Conservation (phyloP, 345 rosid genomes). For the Gynandropsis gynandra region DNA sequence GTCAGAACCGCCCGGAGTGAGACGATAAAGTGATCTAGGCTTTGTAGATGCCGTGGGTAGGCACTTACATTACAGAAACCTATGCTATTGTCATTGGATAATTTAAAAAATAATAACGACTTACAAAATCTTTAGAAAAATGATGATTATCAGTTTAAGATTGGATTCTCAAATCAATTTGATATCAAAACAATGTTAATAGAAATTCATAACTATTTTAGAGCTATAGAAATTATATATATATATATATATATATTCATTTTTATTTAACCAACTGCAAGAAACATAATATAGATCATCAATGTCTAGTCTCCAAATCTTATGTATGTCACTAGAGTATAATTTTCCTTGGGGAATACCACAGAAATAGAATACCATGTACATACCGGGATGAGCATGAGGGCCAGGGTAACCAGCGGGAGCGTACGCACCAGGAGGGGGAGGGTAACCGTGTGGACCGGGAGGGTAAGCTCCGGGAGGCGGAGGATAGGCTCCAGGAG, state of each 20-base stretch:
- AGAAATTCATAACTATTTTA: not conserved
- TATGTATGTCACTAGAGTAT: too few relatives aligned
- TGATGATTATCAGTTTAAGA: too few relatives aligned
- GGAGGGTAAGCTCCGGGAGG: conserved; percentile 51
- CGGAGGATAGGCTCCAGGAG: conserved; percentile 42
- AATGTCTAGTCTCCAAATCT: too few relatives aligned
- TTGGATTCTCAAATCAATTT: not conserved
- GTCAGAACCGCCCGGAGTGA: too few relatives aligned
- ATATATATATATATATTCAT: not conserved
- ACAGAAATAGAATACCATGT: not conserved
- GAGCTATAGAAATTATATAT: not conserved
- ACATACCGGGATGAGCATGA: conserved; percentile 60
- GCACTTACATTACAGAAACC: too few relatives aligned
- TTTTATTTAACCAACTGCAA: conserved; percentile 2
- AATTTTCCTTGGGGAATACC: too few relatives aligned
- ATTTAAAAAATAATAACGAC: too few relatives aligned
- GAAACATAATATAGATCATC: not conserved
- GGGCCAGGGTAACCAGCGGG: conserved; percentile 64
- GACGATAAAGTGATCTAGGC: too few relatives aligned
- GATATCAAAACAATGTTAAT: conserved; percentile 4
- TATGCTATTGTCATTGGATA: too few relatives aligned
- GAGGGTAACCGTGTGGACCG: conserved; percentile 33
- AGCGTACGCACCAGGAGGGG: conserved; percentile 42
- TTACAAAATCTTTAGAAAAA: too few relatives aligned
- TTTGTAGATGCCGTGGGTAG: too few relatives aligned